phyloP scores from a whole-genome alignment of 2,329 filamentous ascomycete species.

The Penicillium sp. region DNA sequence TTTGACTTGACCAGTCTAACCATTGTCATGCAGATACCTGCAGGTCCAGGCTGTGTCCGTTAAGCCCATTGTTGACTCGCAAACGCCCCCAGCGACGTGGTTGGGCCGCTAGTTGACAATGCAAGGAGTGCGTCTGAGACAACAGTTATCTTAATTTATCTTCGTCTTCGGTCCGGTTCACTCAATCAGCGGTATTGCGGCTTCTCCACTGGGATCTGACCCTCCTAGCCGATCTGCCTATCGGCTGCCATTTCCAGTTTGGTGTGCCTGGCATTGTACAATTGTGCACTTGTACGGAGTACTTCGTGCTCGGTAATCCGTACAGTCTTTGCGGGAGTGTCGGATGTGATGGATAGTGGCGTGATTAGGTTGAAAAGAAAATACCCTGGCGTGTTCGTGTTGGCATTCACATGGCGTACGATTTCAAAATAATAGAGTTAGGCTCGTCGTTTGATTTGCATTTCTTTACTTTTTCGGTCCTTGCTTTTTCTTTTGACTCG shows the following conservation, averaged over 20 bases:
- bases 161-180: conserved; percentile 1
- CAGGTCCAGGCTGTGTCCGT: background rate
- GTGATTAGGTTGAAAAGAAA: background rate
- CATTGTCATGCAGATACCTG: background rate
- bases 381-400: background rate
- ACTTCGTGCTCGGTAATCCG: too few relatives aligned
- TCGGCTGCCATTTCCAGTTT: conserved; percentile 3
- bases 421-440: background rate
- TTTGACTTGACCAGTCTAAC: background rate
- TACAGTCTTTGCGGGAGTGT: background rate
- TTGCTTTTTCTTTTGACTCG: background rate
- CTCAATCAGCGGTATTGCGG: conserved; percentile 8
- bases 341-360: conserved; percentile 4
- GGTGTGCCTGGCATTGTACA: background rate
- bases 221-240: background rate
- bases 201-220: background rate
- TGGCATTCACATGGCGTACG: background rate
- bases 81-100: conserved; percentile 7
- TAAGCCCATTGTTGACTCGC: conserved; percentile 15
- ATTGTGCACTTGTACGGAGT: background rate
- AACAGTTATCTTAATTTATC: conserved; percentile 10
- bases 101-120: conserved; percentile 16
- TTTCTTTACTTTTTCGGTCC: background rate
- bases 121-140: conserved; percentile 22
- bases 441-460: background rate